Evolutionary conservation across 441 rosid species (phyloP), one percentile per base, ranked within the genome.

Genomic region (Aquilaria agallochum): DNA sequence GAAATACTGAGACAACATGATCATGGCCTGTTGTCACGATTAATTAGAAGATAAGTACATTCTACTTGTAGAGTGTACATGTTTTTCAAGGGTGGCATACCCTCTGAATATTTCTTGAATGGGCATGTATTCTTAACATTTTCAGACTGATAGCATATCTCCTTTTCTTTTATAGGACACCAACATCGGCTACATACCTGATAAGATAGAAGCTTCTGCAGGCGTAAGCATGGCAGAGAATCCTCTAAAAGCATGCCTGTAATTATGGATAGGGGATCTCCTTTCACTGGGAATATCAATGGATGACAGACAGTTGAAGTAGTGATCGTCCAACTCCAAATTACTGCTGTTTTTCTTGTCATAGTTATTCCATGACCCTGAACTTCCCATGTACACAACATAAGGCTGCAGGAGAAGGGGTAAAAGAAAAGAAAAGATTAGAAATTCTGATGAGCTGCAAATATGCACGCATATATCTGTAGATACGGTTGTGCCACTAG

Each of bases 321-420:
- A 88, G 47, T 59, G 66, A 68, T 84, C 88, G 68, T 71, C 76
- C 33, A 72, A 68, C 48, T 85, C 86, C 62, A 73, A 61, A 56
- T 5, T 3, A 59, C 57, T 58, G 60, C 71, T 46, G 15, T 62
- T 5, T 64, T 69, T 52, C 34, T 69, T 55, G 42, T 36, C 42
- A 36, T 36, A 8, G 42, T 36, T 36, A 8, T 3, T 36, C 65
- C 78, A 56, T 55, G 74, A 60, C 57, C 53, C 11, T 48, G 84
- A 69, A 59, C 87, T 77, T 68, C 97, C 97, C 97, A 88, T 90
- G 50, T 90, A 90, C 48, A 90, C 91, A 50, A 90, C 82, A 79
- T 90, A 84, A 61, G 53, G 73, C 90, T 84, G 84, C 64, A 54
- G 68, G 42, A 36, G 42, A 42, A 15, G 36, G 20, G 9, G 11